Base-by-base conservation (phyloP, 1,139 yeast genomes). In the Petasospora fabianii region DNA sequence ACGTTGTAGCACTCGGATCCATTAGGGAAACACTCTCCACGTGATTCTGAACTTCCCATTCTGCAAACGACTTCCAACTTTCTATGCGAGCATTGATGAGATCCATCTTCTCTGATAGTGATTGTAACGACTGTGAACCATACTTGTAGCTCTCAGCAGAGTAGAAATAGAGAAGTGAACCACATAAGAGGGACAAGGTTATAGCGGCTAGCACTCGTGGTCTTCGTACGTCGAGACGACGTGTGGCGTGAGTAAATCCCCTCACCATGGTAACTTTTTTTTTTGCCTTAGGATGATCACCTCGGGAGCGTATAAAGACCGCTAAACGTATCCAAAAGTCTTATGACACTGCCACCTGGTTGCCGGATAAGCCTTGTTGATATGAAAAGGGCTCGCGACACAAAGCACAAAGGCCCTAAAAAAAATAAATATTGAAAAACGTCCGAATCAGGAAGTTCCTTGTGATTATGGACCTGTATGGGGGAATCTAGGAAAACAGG, bases 11-110 rank as follows among this genome's bases (percentile, higher is more conserved):
- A 3, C 33, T 21, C 5, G 32, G 15, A 24, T 20, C 26, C 30
- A 22, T 18, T 18, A 30, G 18, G 2, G 33, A 11, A 8, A 31
- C 35, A 15, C 28, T 30, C 24, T 35, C 30, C 6, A 28, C 36
- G 29, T 34, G 28, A 35, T 34, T 21, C 17, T 32, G 38, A 22
- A 14, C 28, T 15, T 34, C 32, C 27, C 13, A 17, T 30, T 34
- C 24, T 11, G 35, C 36, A 8, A 33, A 27, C 32, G 30, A 26
- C 16, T 37, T 35, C 44, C 44, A 47, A 18, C 40, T 38, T 26
- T 47, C 49, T 6, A 47, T 38, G 12, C 39, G 32, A 2, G 40
- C 41, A 14, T 38, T 46, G 10, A 47, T 12, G 6, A 17, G 26
- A 13, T 32, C 38, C 16, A 47, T 34, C 24, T 32, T 32, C 21